Evolutionary conservation across 2,329 filamentous ascomycete genomes (phyloP), one percentile per base, ranked within the genome.

Genomic region (Sclerotiophoma versabilis): DNA sequence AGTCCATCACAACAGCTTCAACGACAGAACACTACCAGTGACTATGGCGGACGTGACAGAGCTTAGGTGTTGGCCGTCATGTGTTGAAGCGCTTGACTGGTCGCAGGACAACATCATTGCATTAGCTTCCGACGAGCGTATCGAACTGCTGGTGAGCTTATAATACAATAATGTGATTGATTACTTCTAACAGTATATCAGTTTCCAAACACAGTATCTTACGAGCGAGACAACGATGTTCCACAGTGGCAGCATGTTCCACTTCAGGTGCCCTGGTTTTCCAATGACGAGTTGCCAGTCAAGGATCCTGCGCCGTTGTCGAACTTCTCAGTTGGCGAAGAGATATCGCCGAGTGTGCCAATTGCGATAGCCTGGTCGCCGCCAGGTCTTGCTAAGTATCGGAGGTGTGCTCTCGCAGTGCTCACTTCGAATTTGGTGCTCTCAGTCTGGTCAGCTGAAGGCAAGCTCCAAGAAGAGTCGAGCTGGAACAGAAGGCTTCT

Each of bases 101-200:
- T 87, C 84, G 6, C 70, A 76, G 32, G 83, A 87, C 60, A 82
- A 83, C 38, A 80, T 83, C 42, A 76, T 87, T 37, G 84, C 84
- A 6, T 70, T 87, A 39, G 82, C 82, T 12, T 80, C 80, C 10
- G 81, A 82, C 45, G 84, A 87, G 62, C 74, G 78, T 57, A 77
- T 86, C 15, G 77, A 84, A 34, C 74, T 87, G 32, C 65, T 86
- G 76, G 83, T 68, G 53, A 48, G 55, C 46, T n/a, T 20, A 2
- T n/a, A n/a, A 41, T 34, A 14, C 23, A 11, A 20, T 15, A 12
- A 14, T 2, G 11, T 15, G 9, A n/a, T 7, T 3, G 38, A 20
- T 20, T 11, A 8, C 30, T 27, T 25, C 48, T 54, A 57, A 61
- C 44, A 34, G 11, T 22, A 43, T 25, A 12, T 6, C 38, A 77